A percentile compares a stretch with the other conserved stretches of the same genome.
Conservation (phyloP, 345 rosid genomes). For the Brassica incana region DNA sequence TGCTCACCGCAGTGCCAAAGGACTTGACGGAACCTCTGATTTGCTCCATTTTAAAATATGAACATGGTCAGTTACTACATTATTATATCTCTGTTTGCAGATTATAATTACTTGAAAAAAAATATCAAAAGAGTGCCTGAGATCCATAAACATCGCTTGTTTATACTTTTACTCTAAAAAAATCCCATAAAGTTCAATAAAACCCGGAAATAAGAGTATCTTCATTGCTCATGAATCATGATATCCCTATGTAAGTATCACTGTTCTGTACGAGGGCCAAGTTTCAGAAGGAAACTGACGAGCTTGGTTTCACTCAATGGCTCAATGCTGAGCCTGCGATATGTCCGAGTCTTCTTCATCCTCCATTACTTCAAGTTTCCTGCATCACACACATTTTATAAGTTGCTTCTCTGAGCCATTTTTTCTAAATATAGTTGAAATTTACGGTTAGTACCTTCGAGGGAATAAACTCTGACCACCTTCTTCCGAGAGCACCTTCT, state of each 20-base stretch:
- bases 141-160: background rate
- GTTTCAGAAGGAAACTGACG: slow-evolving; percentile 21
- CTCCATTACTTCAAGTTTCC: slow-evolving; percentile 40
- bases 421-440: background rate
- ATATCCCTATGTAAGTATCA: slow-evolving; percentile 15
- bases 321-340: slow-evolving; percentile 25
- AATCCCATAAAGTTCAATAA: background rate
- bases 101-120: background rate
- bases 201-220: background rate
- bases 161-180: slow-evolving; percentile 4
- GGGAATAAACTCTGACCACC: slow-evolving; percentile 22
- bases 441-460: too few species aligned
- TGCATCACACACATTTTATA: slow-evolving; percentile 14
- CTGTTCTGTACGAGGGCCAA: slow-evolving; percentile 33
- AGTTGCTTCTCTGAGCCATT: background rate
- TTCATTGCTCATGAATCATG: slow-evolving; percentile 26
- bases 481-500: slow-evolving; percentile 80
- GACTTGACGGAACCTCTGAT: slow-evolving; percentile 45
- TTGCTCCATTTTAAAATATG: slow-evolving; percentile 34
- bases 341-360: slow-evolving; percentile 22
- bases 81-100: background rate
- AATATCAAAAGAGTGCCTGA: background rate
- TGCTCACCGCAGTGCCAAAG: slow-evolving; percentile 33
- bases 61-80: background rate
- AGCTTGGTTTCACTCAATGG: slow-evolving; percentile 23